Conservation (phyloP, 2,329 filamentous ascomycete species). For the Ceratocystis variospora region DNA sequence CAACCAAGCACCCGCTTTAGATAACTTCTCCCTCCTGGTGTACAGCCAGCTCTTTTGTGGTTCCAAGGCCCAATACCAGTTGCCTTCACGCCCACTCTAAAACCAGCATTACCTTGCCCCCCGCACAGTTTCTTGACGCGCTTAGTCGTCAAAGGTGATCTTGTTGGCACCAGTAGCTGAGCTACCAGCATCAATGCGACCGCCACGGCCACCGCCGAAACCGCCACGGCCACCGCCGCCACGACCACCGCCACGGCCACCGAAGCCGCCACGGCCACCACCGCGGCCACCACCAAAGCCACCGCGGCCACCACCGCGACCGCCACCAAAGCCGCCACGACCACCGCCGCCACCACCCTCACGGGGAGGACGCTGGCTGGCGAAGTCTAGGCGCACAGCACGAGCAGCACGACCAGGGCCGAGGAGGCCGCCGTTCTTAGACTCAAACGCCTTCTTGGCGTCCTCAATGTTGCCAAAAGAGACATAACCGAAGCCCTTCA, state of each 20-base stretch:
- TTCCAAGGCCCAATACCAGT: neutral
- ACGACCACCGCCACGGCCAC: conserved; percentile 38
- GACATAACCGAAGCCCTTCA: conserved; percentile 90
- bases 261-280: conserved; percentile 32
- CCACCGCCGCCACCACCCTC: conserved; percentile 37
- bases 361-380: conserved; percentile 50
- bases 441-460: conserved; percentile 58
- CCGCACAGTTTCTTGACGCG: neutral
- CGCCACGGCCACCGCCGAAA: conserved; percentile 32
- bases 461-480: conserved; percentile 72
- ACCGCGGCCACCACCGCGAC: conserved; percentile 31
- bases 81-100: neutral
- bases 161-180: conserved; percentile 51
- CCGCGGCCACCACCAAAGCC: conserved; percentile 36
- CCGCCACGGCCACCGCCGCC: conserved; percentile 30
- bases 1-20: neutral
- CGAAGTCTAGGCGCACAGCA: conserved; percentile 70
- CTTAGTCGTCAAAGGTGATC: conserved; percentile 47
- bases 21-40: neutral
- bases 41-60: neutral
- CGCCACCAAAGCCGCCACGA: conserved; percentile 34
- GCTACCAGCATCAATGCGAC: conserved; percentile 21
- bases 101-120: too few species aligned
- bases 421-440: conserved; percentile 52
- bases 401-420: conserved; percentile 56